These are phyloP conservation scores for Toxicodendron radicans DNA, from an alignment of 345 rosid genomes.

Conservation along the genomic window DNA sequence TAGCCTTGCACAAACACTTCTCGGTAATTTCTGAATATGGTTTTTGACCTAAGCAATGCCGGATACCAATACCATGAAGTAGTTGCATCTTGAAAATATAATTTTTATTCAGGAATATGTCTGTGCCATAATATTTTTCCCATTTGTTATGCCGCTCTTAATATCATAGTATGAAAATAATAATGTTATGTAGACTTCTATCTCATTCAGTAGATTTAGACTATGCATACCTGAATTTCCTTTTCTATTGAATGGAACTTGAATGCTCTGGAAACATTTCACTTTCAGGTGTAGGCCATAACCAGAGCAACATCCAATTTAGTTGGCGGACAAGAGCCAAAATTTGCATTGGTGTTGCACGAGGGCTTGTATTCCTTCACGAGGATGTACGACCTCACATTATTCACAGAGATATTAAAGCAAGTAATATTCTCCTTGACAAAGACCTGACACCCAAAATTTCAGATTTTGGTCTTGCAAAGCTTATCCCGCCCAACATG, in stretches of 20 bases:
- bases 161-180: too few relatives aligned
- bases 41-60: constrained; percentile 13
- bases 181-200: not conserved
- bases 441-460: constrained; percentile 75
- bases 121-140: not conserved
- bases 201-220: not conserved
- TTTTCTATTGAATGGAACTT: constrained; percentile 2
- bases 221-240: constrained; percentile 1
- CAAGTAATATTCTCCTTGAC: constrained; percentile 93
- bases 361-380: constrained; percentile 87
- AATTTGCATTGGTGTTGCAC: constrained; percentile 80
- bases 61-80: not conserved
- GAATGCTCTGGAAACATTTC: constrained; percentile 15
- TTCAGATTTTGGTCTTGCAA: constrained; percentile 96
- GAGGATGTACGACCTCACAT: constrained; percentile 79
- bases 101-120: not conserved
- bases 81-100: not conserved
- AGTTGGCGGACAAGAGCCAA: constrained; percentile 65
- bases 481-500: constrained; percentile 75
- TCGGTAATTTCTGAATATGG: constrained; percentile 50
- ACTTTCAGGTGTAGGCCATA: constrained; percentile 51
- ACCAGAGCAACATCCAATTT: constrained; percentile 52
- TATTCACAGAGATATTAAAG: constrained; percentile 94
- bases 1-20: constrained; percentile 84
- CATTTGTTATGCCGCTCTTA: not conserved